Conservation (phyloP, 148 eudicot species). For the Nyssa sinensis region DNA sequence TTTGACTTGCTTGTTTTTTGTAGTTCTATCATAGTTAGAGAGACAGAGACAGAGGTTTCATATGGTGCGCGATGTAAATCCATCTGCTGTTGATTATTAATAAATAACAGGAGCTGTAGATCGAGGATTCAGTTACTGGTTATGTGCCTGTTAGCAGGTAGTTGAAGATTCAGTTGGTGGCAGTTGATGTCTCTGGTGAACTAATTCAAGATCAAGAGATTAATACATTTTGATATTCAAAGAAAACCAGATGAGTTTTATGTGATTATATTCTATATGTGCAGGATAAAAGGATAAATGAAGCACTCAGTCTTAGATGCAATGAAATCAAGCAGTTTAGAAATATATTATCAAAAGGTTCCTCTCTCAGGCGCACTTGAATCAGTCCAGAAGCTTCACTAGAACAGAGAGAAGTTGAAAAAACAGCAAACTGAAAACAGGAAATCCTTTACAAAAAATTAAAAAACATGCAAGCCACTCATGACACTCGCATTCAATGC, state of each 20-base stretch:
- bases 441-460: background rate
- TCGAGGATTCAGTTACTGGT: background rate
- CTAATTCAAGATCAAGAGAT: background rate
- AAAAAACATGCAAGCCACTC: slow-evolving; percentile 10
- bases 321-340: too few relatives aligned
- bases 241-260: background rate
- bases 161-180: slow-evolving; percentile 10
- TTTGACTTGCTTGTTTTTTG: background rate
- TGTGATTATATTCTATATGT: background rate
- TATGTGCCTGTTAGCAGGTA: slow-evolving; percentile 1
- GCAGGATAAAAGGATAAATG: background rate
- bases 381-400: background rate
- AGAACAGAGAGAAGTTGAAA: background rate
- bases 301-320: slow-evolving; percentile 8
- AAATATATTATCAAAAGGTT: too few relatives aligned
- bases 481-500: background rate
- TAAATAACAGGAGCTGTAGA: background rate
- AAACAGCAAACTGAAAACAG: background rate
- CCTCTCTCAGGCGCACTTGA: background rate
- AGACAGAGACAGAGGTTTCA: background rate
- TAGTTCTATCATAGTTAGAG: too few relatives aligned
- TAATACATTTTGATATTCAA: background rate
- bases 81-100: background rate
- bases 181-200: background rate
- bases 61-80: too few relatives aligned